phyloP scores from a whole-genome alignment of 73 alveolate genomes.

The Tetrahymena thermophila region DNA sequence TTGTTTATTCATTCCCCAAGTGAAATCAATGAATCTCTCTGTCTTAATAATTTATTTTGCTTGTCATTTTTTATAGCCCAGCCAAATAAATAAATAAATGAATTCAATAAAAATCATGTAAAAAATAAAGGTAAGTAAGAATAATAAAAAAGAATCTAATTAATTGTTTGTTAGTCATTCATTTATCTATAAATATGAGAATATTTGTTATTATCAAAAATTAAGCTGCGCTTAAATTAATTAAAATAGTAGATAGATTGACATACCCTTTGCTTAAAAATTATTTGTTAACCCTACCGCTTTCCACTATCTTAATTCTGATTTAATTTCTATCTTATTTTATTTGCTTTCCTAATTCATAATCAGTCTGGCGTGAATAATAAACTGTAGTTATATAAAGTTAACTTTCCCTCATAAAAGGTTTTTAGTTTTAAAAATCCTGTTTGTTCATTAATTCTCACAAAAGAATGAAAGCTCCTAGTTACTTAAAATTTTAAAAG shows the following conservation, averaged over 20 bases:
- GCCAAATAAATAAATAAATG: not conserved
- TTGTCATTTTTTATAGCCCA: not conserved
- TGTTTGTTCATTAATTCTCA: not conserved
- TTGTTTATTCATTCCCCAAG: not conserved
- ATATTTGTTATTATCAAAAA: too few relatives aligned
- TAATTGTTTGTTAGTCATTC: not conserved
- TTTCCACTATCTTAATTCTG: not conserved
- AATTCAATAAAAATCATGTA: not conserved
- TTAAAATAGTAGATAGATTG: not conserved
- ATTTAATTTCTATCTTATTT: not conserved
- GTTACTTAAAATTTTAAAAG: too few relatives aligned
- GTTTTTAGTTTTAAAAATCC: not conserved
- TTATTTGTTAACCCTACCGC: not conserved
- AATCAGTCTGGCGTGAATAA: too few relatives aligned
- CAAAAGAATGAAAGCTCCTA: not conserved
- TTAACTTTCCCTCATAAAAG: too few relatives aligned
- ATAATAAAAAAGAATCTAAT: not conserved
- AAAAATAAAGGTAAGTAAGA: not conserved
- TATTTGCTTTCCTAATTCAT: not conserved
- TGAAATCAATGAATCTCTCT: not conserved
- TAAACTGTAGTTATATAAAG: not conserved
- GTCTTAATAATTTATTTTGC: not conserved
- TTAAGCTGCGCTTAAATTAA: not conserved
- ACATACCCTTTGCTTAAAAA: not conserved
- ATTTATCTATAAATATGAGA: not conserved